phyloP scores from a whole-genome alignment of 1,284 basidiomycete species.

The Anthracocystis walkeri region DNA sequence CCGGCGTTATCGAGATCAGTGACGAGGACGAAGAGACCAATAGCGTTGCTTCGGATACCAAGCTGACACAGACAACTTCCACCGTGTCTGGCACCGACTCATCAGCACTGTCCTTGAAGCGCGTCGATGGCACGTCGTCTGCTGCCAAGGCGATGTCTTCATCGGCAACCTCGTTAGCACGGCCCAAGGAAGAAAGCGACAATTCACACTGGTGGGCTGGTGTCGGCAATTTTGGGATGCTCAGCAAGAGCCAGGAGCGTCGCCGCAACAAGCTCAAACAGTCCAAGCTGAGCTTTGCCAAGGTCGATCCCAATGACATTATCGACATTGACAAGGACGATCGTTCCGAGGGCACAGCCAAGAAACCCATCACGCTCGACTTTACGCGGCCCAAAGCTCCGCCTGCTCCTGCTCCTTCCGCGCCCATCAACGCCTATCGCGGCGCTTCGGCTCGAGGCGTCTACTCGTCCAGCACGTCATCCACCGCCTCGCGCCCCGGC shows the following conservation, averaged over 20 bases:
- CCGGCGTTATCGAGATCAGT: constrained; percentile 41
- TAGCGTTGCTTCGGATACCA: constrained; percentile 34
- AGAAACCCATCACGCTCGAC: constrained; percentile 47
- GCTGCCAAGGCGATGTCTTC: constrained; percentile 1
- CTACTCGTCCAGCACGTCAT: constrained; percentile 15
- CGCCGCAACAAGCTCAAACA: constrained; percentile 52
- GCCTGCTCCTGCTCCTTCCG: constrained; percentile 26
- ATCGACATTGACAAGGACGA: constrained; percentile 51
- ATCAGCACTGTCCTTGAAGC: constrained; percentile 10
- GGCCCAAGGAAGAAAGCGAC: constrained; percentile 20
- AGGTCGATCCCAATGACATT: constrained; percentile 40
- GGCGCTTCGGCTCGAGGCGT: constrained; percentile 33
- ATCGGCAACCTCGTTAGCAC: constrained; percentile 2
- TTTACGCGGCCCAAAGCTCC: constrained; percentile 36
- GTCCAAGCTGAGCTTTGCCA: constrained; percentile 55
- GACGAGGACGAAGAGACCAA: constrained; percentile 45
- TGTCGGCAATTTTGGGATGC: constrained; percentile 37
- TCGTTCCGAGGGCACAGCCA: constrained; percentile 5
- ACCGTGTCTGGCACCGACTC: neutral
- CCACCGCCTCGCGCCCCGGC: constrained; percentile 17
- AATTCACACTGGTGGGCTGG: constrained; percentile 52
- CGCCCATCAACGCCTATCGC: constrained; percentile 54
- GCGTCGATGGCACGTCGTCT: constrained; percentile 2
- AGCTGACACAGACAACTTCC: constrained; percentile 18
- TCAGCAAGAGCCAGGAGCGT: constrained; percentile 38